Evolutionary conservation across 805 yeast species (phyloP).

Genomic region (Candida boleticola): DNA sequence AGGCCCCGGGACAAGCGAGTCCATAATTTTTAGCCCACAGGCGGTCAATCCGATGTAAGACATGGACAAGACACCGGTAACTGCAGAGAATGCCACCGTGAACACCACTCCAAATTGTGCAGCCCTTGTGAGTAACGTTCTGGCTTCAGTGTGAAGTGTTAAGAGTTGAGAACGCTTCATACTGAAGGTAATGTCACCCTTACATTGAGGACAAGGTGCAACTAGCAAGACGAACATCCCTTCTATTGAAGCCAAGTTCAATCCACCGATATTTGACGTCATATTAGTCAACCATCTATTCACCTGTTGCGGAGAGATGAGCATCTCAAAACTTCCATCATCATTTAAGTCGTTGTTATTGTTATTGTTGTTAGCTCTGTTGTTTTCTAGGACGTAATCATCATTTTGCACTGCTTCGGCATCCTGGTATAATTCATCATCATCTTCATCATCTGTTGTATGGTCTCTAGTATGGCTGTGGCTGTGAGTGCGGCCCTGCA

Average conservation of each 20-base stretch:
- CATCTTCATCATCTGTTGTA: conserved; percentile 37
- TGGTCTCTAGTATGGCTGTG: background rate
- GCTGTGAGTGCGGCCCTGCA: too few relatives aligned
- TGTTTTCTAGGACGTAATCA: conserved; percentile 12
- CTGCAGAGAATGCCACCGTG: conserved; percentile 38
- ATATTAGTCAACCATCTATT: conserved; percentile 14
- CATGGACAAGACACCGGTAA: conserved; percentile 38
- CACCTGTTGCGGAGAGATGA: conserved; percentile 14
- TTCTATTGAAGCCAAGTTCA: background rate
- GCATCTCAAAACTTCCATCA: conserved; percentile 2
- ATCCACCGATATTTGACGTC: conserved; percentile 4
- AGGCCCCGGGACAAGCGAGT: conserved; percentile 33
- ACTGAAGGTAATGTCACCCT: conserved; percentile 29
- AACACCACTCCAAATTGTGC: conserved; percentile 30
- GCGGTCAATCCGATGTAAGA: conserved; percentile 38
- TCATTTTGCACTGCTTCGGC: conserved; percentile 32
- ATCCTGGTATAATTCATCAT: conserved; percentile 41
- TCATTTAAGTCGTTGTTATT: background rate
- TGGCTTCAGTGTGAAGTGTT: conserved; percentile 15
- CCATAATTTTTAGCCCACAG: conserved; percentile 37
- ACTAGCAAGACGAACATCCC: conserved; percentile 15
- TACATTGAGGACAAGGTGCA: conserved; percentile 43
- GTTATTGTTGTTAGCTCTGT: background rate
- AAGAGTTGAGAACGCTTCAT: conserved; percentile 28
- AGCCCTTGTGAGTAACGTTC: conserved; percentile 16